phyloP scores from a whole-genome alignment of 306 rosid species.

The Arachis stenosperma region DNA sequence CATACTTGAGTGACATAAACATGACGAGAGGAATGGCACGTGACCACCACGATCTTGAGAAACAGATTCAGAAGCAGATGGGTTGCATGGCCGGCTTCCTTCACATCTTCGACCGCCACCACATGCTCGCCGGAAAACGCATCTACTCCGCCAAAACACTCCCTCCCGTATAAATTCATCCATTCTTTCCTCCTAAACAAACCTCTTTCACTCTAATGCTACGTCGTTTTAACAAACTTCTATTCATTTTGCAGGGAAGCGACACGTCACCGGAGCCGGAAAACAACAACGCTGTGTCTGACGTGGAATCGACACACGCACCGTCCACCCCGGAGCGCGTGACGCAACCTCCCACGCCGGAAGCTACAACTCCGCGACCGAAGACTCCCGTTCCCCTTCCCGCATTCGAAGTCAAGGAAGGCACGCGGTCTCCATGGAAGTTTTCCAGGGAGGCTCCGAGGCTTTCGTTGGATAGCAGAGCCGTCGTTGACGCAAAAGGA shows the following conservation, averaged over 20 bases:
- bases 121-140: slow-evolving; percentile 72
- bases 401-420: slow-evolving; percentile 71
- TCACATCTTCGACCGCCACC: slow-evolving; percentile 90
- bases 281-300: slow-evolving; percentile 37
- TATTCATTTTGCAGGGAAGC: slow-evolving; percentile 34
- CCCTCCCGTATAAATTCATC: slow-evolving; percentile 47
- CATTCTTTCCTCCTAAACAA: neutral
- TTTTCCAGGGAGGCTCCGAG: slow-evolving; percentile 91
- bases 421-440: slow-evolving; percentile 83
- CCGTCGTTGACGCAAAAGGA: slow-evolving; percentile 41
- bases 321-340: slow-evolving; percentile 52
- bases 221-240: neutral
- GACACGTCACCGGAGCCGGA: slow-evolving; percentile 47
- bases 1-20: neutral
- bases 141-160: slow-evolving; percentile 68
- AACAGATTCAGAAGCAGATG: slow-evolving; percentile 79
- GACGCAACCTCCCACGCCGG: neutral
- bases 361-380: neutral
- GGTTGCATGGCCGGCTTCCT: slow-evolving; percentile 98
- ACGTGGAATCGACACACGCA: slow-evolving; percentile 30
- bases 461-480: slow-evolving; percentile 90
- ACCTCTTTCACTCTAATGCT: neutral
- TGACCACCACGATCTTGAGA: slow-evolving; percentile 72
- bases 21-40: slow-evolving; percentile 68
- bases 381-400: slow-evolving; percentile 46